Percentiles rank a stretch among this genome's conserved stretches.
phyloP scores from a whole-genome alignment of 1,139 yeast species.

The Eremothecium coryli region DNA sequence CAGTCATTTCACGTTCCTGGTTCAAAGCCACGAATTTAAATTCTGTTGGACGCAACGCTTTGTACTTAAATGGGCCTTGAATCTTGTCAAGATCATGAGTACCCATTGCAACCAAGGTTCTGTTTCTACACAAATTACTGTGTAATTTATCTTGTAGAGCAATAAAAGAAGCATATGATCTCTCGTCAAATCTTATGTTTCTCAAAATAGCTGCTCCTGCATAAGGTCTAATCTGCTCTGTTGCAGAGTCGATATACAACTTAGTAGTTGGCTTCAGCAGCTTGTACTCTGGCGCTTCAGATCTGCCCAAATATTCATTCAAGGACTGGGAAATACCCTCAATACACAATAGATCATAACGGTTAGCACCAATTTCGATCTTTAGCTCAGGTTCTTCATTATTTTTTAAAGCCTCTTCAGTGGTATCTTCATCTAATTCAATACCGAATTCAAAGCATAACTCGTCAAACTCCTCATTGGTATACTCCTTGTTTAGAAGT shows the following conservation, averaged over 20 bases:
- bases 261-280: slow-evolving; percentile 52
- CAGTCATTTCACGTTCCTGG: slow-evolving; percentile 69
- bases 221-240: slow-evolving; percentile 71
- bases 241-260: slow-evolving; percentile 66
- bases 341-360: slow-evolving; percentile 95
- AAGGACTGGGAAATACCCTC: slow-evolving; percentile 97
- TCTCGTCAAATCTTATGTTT: slow-evolving; percentile 68
- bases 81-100: slow-evolving; percentile 89
- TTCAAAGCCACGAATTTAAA: slow-evolving; percentile 78
- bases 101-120: slow-evolving; percentile 96
- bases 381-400: slow-evolving; percentile 93
- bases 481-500: slow-evolving; percentile 67
- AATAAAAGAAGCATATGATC: slow-evolving; percentile 88
- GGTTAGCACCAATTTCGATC: slow-evolving; percentile 95
- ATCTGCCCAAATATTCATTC: slow-evolving; percentile 75
- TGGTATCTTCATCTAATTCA: slow-evolving; percentile 90
- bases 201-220: slow-evolving; percentile 92
- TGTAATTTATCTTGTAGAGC: slow-evolving; percentile 94
- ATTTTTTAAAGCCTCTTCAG: slow-evolving; percentile 63
- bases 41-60: slow-evolving; percentile 72
- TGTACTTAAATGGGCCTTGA: slow-evolving; percentile 79
- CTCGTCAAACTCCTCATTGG: slow-evolving; percentile 92
- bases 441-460: slow-evolving; percentile 96
- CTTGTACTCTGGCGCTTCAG: slow-evolving; percentile 55
- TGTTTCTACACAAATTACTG: slow-evolving; percentile 89